These are phyloP conservation scores for Aspergillus novoparasiticus DNA, from an alignment of 2,329 filamentous ascomycete species.

Conservation along the genomic window DNA sequence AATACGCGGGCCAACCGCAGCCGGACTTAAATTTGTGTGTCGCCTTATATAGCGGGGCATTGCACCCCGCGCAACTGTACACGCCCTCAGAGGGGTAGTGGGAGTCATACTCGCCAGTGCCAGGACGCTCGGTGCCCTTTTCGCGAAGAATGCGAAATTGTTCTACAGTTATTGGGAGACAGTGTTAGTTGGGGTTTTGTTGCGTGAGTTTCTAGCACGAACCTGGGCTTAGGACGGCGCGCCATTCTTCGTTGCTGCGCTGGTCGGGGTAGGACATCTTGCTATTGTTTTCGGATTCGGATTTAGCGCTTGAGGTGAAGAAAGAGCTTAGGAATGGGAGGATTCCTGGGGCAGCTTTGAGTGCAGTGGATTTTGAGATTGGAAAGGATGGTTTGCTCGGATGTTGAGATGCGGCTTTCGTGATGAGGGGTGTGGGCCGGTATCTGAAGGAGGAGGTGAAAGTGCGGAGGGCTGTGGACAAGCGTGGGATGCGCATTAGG, in stretches of 20 bases:
- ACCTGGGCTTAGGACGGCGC: conserved; percentile 76
- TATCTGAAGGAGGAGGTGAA: conserved; percentile 23
- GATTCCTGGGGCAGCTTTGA: conserved; percentile 73
- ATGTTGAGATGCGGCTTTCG: background rate
- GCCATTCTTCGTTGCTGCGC: conserved; percentile 84
- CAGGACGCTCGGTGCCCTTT: conserved; percentile 85
- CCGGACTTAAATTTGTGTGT: conserved; percentile 94
- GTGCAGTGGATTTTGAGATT: conserved; percentile 39
- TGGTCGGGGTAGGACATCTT: conserved; percentile 71
- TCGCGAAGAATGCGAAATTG: conserved; percentile 93
- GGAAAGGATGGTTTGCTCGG: conserved; percentile 15
- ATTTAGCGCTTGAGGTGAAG: conserved; percentile 65
- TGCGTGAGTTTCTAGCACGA: conserved; percentile 45
- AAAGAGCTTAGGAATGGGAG: conserved; percentile 79
- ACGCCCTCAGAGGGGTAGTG: conserved; percentile 75
- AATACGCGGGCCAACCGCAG: conserved; percentile 98
- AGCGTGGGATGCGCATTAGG: conserved; percentile 31
- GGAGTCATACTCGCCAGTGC: conserved; percentile 82
- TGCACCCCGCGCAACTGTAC: conserved; percentile 86
- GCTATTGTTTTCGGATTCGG: conserved; percentile 35
- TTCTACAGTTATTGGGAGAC: conserved; percentile 56
- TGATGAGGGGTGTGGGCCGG: conserved; percentile 26
- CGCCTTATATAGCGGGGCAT: conserved; percentile 87
- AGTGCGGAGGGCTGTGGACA: conserved; percentile 21
- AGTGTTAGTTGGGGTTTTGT: background rate